Evolutionary conservation across 352 stramenopile species (phyloP).

Genomic region (Globisporangium paddicum): DNA sequence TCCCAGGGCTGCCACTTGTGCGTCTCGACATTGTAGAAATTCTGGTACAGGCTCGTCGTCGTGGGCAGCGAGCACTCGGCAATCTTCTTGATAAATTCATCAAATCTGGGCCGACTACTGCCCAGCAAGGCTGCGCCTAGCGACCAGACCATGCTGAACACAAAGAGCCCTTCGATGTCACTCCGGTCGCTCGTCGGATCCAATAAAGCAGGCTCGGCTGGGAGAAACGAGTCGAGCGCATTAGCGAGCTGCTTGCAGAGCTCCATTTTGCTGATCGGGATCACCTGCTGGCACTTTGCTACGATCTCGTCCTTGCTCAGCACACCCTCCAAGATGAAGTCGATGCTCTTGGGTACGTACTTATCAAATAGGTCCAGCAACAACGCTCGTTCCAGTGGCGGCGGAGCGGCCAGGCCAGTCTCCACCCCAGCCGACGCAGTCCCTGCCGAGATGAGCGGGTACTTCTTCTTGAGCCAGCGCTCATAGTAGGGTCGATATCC

Average conservation of each 20-base stretch:
- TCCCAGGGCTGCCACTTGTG: constrained; percentile 92
- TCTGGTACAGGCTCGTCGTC: constrained; percentile 76
- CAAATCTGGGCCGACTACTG: constrained; percentile 75
- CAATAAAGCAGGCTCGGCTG: constrained; percentile 24
- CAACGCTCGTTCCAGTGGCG: constrained; percentile 44
- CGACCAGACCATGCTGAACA: constrained; percentile 93
- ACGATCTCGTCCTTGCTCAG: constrained; percentile 85
- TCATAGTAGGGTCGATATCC: constrained; percentile 94
- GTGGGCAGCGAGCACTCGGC: constrained; percentile 71
- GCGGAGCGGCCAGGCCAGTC: constrained; percentile 10
- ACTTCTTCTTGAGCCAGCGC: constrained; percentile 91
- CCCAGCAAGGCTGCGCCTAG: constrained; percentile 87
- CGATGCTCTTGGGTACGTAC: constrained; percentile 89
- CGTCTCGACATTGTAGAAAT: constrained; percentile 88
- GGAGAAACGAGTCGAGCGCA: constrained; percentile 88
- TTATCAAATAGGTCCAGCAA: constrained; percentile 92
- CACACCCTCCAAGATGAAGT: constrained; percentile 92
- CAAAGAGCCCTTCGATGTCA: constrained; percentile 89
- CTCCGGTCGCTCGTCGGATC: constrained; percentile 41
- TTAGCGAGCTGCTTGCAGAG: constrained; percentile 95
- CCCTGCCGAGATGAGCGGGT: constrained; percentile 29
- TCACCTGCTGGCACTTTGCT: constrained; percentile 90
- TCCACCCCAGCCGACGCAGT: background rate
- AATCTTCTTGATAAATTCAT: constrained; percentile 90
- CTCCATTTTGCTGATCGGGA: constrained; percentile 92